These are phyloP conservation scores for Cantharellus cinnabarinus DNA, from an alignment of 768 basidiomycete species.

Conservation along the genomic window DNA sequence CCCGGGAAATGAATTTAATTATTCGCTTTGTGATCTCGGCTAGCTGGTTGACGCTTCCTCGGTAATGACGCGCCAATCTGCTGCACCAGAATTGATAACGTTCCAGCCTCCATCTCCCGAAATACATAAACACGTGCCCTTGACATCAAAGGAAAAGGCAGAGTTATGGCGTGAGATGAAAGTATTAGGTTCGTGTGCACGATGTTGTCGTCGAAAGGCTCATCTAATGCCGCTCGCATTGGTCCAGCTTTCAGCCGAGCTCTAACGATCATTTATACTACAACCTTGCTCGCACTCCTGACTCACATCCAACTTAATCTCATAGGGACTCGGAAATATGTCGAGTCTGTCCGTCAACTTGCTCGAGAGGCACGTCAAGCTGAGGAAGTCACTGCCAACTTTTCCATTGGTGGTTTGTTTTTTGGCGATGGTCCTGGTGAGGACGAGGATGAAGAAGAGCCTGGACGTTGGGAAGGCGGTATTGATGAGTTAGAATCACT, in stretches of 20 bases:
- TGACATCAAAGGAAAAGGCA: constrained; percentile 34
- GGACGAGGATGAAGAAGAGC: constrained; percentile 16
- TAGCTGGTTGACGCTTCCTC: too few species aligned
- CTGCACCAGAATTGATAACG: too few species aligned
- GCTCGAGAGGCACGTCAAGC: constrained; percentile 20
- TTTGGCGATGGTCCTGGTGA: constrained; percentile 11
- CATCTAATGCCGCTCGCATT: neutral
- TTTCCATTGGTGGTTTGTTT: neutral
- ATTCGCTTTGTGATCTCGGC: too few species aligned
- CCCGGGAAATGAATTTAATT: too few species aligned
- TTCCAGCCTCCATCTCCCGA: too few species aligned
- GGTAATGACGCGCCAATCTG: too few species aligned
- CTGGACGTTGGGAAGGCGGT: constrained; percentile 17
- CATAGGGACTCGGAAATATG: constrained; percentile 63
- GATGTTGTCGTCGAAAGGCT: neutral
- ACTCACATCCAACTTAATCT: constrained; percentile 73
- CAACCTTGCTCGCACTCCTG: constrained; percentile 67
- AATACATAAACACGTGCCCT: too few species aligned
- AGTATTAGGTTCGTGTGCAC: constrained; percentile 39
- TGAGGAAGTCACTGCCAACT: neutral
- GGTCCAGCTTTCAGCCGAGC: constrained; percentile 64
- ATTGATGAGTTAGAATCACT: constrained; percentile 4
- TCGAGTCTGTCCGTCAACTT: constrained; percentile 40
- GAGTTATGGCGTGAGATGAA: constrained; percentile 91
- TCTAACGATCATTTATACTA: constrained; percentile 68